Evolutionary conservation across 306 rosid genomes (phyloP).

Genomic region (Pterocarpus macrocarpus): DNA sequence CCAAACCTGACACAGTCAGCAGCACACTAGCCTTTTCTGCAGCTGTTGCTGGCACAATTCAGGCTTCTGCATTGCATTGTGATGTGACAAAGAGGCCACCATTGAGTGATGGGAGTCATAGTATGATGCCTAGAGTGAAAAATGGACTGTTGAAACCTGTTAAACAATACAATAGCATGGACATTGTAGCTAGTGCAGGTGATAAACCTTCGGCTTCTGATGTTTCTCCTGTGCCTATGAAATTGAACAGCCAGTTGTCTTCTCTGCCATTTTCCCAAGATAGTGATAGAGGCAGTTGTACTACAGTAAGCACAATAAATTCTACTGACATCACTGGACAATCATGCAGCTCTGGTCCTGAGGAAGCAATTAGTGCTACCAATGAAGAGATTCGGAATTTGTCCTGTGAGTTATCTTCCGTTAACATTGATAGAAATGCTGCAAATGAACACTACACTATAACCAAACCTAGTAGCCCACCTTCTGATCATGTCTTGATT

Average conservation of each 20-base stretch:
- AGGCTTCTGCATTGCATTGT: constrained; percentile 54
- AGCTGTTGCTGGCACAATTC: constrained; percentile 64
- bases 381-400: constrained; percentile 67
- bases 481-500: constrained; percentile 53
- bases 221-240: constrained; percentile 53
- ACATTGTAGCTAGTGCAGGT: constrained; percentile 52
- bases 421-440: constrained; percentile 56
- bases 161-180: constrained; percentile 63
- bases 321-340: constrained; percentile 57
- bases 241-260: constrained; percentile 57
- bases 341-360: constrained; percentile 60
- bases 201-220: constrained; percentile 61
- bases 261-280: constrained; percentile 58
- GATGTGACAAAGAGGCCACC: constrained; percentile 64
- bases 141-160: constrained; percentile 60
- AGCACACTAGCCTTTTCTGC: constrained; percentile 64
- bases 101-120: constrained; percentile 59
- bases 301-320: constrained; percentile 54
- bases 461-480: constrained; percentile 53
- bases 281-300: constrained; percentile 60
- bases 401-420: constrained; percentile 66
- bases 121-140: constrained; percentile 54
- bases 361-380: constrained; percentile 60
- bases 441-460: constrained; percentile 53
- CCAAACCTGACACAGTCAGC: constrained; percentile 64